Evolutionary conservation across 768 basidiomycete genomes (phyloP).

Genomic region (Termitomyces sp.): DNA sequence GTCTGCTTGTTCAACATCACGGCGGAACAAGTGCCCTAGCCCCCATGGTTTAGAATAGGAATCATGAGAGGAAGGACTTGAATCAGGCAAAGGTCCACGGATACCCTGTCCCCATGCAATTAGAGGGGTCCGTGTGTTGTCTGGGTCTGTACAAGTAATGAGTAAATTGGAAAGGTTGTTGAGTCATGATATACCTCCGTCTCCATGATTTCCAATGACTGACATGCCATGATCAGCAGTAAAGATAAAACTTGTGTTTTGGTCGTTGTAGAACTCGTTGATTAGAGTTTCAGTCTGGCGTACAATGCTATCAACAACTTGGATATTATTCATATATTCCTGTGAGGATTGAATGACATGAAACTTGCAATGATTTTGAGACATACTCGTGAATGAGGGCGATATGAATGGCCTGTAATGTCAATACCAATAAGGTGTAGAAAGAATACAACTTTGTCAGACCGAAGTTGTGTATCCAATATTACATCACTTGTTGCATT

Average conservation of each 20-base stretch:
- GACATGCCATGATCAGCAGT: constrained; percentile 93
- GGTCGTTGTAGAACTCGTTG: constrained; percentile 58
- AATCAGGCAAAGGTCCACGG: constrained; percentile 59
- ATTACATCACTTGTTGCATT: constrained; percentile 55
- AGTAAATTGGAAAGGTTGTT: background rate
- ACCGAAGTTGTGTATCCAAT: constrained; percentile 49
- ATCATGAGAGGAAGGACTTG: constrained; percentile 60
- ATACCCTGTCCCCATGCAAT: constrained; percentile 80
- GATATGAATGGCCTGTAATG: constrained; percentile 82
- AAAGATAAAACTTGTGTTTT: constrained; percentile 72
- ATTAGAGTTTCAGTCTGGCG: constrained; percentile 60
- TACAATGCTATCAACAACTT: constrained; percentile 73
- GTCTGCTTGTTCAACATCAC: constrained; percentile 83
- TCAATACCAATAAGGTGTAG: constrained; percentile 81
- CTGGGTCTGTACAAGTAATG: constrained; percentile 55
- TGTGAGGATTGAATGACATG: constrained; percentile 18
- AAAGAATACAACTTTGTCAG: constrained; percentile 71
- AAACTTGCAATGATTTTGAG: background rate
- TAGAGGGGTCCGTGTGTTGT: constrained; percentile 84
- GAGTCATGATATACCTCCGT: constrained; percentile 55
- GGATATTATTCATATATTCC: constrained; percentile 87
- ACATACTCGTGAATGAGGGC: constrained; percentile 70
- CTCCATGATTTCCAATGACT: constrained; percentile 82
- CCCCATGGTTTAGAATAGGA: constrained; percentile 64
- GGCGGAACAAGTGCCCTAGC: constrained; percentile 53